phyloP scores from a whole-genome alignment of 345 rosid genomes.

The Abelmoschus esculentus region DNA sequence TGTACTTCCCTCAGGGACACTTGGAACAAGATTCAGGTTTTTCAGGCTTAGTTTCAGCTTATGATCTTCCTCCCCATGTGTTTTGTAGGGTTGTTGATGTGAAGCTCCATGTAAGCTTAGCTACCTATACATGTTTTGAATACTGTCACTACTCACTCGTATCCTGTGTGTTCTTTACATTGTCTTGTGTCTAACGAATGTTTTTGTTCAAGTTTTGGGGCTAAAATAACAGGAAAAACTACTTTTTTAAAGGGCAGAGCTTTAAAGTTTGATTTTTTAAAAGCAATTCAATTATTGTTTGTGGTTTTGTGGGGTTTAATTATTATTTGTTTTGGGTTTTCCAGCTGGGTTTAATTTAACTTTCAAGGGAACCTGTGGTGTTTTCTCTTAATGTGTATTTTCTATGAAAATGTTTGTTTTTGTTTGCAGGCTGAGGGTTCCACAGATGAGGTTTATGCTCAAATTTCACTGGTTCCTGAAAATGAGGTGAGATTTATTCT shows the following conservation, averaged over 20 bases:
- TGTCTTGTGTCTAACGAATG: neutral
- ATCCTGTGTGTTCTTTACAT: too few species aligned
- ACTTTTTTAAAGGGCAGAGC: neutral
- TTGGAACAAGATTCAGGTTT: constrained; percentile 70
- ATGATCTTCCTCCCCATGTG: constrained; percentile 66
- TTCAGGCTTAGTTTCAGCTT: constrained; percentile 39
- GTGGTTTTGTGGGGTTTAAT: too few species aligned
- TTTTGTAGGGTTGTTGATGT: constrained; percentile 92
- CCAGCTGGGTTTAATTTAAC: constrained; percentile 6
- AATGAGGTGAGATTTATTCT: constrained; percentile 48
- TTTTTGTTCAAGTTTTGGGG: too few species aligned
- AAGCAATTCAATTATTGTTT: neutral
- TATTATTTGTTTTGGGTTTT: neutral
- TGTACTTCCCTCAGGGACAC: constrained; percentile 94
- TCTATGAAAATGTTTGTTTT: constrained; percentile 17
- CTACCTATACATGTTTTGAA: neutral
- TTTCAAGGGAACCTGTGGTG: too few species aligned
- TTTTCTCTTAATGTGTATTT: constrained; percentile 2
- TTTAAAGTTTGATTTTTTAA: neutral
- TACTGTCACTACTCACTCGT: too few species aligned
- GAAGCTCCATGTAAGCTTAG: constrained; percentile 73
- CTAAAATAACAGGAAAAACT: too few species aligned
- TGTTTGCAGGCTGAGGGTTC: constrained; percentile 73
- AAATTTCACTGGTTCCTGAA: constrained; percentile 75
- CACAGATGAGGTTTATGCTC: constrained; percentile 90